Evolutionary conservation across 805 yeast genomes (phyloP).

Genomic region (Kodamaea leandrae): DNA sequence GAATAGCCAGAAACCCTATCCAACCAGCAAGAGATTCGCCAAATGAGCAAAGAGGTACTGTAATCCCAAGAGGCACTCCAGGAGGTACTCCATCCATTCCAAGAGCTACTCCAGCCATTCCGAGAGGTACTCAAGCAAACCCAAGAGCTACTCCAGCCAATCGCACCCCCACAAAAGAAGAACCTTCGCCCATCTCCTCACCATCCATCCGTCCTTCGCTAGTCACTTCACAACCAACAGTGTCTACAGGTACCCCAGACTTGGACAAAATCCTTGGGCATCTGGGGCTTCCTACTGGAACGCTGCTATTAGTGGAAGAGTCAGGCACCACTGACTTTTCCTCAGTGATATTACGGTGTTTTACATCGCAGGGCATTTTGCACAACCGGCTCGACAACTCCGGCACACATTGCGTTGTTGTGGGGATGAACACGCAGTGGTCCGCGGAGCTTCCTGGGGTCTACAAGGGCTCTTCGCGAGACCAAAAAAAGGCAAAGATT

Average conservation of each 20-base stretch:
- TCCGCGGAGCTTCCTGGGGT: conserved; percentile 72
- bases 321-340: conserved; percentile 86
- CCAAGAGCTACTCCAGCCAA: neutral
- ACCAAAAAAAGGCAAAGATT: conserved; percentile 59
- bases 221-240: conserved; percentile 67
- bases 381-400: conserved; percentile 57
- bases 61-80: neutral
- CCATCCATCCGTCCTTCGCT: conserved; percentile 63
- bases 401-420: conserved; percentile 50
- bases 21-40: neutral
- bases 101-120: conserved; percentile 5
- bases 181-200: neutral
- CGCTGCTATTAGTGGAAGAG: conserved; percentile 71
- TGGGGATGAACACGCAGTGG: conserved; percentile 61
- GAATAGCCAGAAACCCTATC: neutral
- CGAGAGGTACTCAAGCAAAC: neutral
- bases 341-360: conserved; percentile 62
- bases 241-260: conserved; percentile 78
- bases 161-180: neutral
- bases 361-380: conserved; percentile 72
- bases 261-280: conserved; percentile 74
- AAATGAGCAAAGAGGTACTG: neutral
- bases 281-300: conserved; percentile 82
- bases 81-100: neutral
- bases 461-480: conserved; percentile 66